Percentiles rank a stretch among this genome's conserved stretches.
Evolutionary conservation across 2,329 filamentous ascomycete species (phyloP).

Genomic region (Colletotrichum eremochloae): DNA sequence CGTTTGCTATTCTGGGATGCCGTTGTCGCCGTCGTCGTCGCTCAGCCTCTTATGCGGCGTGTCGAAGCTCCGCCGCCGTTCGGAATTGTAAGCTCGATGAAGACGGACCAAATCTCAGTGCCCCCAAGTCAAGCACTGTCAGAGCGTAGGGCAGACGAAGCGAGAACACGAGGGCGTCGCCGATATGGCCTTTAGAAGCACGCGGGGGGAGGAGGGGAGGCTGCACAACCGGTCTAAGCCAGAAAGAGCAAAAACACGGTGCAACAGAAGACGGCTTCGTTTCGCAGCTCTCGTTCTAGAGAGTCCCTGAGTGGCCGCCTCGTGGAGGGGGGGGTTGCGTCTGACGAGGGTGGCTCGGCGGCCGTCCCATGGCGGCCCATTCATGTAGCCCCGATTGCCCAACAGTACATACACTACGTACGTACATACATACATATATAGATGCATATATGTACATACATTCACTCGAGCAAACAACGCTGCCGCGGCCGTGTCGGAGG

Average conservation of each 20-base stretch:
- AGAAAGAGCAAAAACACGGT: conserved; percentile 1
- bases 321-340: background rate
- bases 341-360: background rate
- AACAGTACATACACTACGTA: background rate
- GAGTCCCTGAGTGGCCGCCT: background rate
- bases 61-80: conserved; percentile 8
- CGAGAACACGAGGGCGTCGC: background rate
- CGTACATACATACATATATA: background rate
- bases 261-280: background rate
- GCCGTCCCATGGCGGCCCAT: conserved; percentile 15
- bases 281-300: conserved; percentile 25
- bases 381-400: conserved; percentile 18
- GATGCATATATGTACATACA: background rate
- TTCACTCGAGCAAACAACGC: background rate
- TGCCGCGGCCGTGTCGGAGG: background rate
- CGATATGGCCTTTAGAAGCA: background rate
- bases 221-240: conserved; percentile 10
- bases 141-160: background rate
- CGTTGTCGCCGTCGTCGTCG: background rate
- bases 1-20: conserved; percentile 30
- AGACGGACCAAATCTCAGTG: background rate
- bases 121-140: background rate
- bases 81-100: conserved; percentile 8
- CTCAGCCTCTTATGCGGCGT: conserved; percentile 24
- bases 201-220: background rate